A percentile compares a stretch with the other conserved stretches of the same genome.
These are phyloP conservation scores for Omphalotus guepiniiformis DNA, from an alignment of 768 basidiomycete genomes.

Conservation along the genomic window DNA sequence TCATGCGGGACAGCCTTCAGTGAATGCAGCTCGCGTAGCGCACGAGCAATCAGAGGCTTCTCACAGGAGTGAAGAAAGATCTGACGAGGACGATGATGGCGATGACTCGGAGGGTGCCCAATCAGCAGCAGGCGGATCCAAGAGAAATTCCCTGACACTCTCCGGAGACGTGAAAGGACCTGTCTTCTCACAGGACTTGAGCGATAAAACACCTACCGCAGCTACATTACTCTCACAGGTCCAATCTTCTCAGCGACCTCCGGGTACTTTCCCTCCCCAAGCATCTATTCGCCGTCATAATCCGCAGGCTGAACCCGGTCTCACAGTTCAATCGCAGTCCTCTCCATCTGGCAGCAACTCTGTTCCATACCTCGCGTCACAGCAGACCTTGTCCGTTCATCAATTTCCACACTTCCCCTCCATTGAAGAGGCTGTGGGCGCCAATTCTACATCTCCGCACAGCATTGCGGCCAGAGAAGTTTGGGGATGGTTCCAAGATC, in stretches of 20 bases:
- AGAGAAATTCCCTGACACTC: constrained; percentile 70
- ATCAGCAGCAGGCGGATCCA: constrained; percentile 59
- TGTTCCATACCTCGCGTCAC: constrained; percentile 44
- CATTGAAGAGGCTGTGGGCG: constrained; percentile 80
- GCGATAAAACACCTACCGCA: constrained; percentile 85
- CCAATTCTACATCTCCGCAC: constrained; percentile 70
- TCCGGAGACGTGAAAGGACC: constrained; percentile 57
- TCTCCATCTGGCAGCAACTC: constrained; percentile 43
- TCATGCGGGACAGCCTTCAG: constrained; percentile 69
- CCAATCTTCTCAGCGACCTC: constrained; percentile 60
- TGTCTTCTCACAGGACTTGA: constrained; percentile 58
- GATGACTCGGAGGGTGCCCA: constrained; percentile 70
- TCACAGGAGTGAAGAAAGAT: constrained; percentile 63
- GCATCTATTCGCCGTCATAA: constrained; percentile 77
- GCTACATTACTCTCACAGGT: constrained; percentile 73
- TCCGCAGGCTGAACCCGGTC: constrained; percentile 52
- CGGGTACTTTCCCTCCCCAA: constrained; percentile 60
- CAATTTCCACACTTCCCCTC: constrained; percentile 78
- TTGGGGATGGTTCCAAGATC: constrained; percentile 91
- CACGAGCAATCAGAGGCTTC: constrained; percentile 63
- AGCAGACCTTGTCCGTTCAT: constrained; percentile 61
- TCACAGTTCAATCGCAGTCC: constrained; percentile 55
- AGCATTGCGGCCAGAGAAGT: constrained; percentile 79
- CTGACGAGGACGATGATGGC: constrained; percentile 83
- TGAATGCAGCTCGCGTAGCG: constrained; percentile 69